These are phyloP conservation scores for Metschnikowia santaceciliae DNA, from an alignment of 805 yeast genomes.

Conservation along the genomic window DNA sequence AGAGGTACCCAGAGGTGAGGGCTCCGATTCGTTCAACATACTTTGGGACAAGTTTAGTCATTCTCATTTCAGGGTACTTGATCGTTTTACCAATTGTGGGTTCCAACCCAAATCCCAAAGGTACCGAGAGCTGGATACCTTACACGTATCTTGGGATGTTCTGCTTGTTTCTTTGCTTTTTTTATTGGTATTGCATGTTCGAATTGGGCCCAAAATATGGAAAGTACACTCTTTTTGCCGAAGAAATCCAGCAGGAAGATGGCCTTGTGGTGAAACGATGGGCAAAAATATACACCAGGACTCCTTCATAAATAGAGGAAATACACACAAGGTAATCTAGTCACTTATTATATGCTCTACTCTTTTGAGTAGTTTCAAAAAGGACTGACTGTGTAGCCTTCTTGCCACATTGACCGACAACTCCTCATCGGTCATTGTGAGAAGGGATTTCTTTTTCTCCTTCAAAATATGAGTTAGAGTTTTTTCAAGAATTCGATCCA, in stretches of 20 bases:
- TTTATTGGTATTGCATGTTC: conserved; percentile 56
- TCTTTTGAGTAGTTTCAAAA: conserved; percentile 12
- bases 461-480: conserved; percentile 7
- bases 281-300: conserved; percentile 33
- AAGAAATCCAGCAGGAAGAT: conserved; percentile 44
- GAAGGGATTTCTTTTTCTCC: conserved; percentile 2
- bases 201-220: conserved; percentile 43
- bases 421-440: conserved; percentile 12
- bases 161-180: conserved; percentile 40
- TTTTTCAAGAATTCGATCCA: conserved; percentile 6
- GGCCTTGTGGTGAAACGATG: conserved; percentile 58
- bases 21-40: conserved; percentile 52
- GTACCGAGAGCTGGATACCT: conserved; percentile 43
- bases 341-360: conserved; percentile 12
- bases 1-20: conserved; percentile 41
- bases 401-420: conserved; percentile 14
- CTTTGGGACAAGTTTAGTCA: conserved; percentile 45
- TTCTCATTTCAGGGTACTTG: conserved; percentile 45
- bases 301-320: background rate
- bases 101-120: conserved; percentile 37
- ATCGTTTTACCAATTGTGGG: conserved; percentile 46
- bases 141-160: conserved; percentile 46
- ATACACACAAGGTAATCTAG: background rate
- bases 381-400: conserved; percentile 10
- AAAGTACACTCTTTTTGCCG: conserved; percentile 43